A percentile compares a stretch with the other conserved stretches of the same genome.
Evolutionary conservation across 2,329 filamentous ascomycete species (phyloP).

Genomic region (Phialophora tarda): DNA sequence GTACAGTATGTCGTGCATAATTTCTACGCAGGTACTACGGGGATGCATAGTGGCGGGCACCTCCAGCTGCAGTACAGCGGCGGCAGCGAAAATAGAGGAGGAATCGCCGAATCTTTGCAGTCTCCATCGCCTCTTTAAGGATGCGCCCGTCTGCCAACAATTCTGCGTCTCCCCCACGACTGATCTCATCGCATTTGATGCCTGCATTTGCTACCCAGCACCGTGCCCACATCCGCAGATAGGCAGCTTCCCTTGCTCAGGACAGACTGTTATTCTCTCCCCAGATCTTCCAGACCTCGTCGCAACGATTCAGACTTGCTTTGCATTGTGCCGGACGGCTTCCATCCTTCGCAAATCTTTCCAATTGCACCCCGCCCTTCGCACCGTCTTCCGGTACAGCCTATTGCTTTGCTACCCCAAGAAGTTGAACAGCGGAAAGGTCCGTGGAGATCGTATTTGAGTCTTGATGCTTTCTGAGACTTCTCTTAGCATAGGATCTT

Average conservation of each 20-base stretch:
- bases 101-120: neutral
- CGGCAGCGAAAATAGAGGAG: neutral
- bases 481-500: constrained; percentile 7
- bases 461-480: neutral
- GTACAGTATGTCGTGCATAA: neutral
- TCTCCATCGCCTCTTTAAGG: neutral
- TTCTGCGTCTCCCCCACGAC: constrained; percentile 26
- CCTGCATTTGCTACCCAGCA: constrained; percentile 11
- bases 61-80: neutral
- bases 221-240: neutral
- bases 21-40: neutral
- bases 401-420: neutral
- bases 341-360: constrained; percentile 7
- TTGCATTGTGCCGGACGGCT: neutral
- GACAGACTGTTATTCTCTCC: neutral
- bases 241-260: neutral
- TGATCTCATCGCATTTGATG: constrained; percentile 28
- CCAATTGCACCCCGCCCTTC: constrained; percentile 9
- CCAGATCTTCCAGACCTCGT: neutral
- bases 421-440: neutral
- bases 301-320: neutral
- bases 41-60: neutral
- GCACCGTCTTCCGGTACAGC: neutral
- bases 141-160: constrained; percentile 26
- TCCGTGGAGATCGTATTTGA: constrained; percentile 1